Base-by-base conservation (phyloP, 805 yeast species). In the Myxozyma geophila region DNA sequence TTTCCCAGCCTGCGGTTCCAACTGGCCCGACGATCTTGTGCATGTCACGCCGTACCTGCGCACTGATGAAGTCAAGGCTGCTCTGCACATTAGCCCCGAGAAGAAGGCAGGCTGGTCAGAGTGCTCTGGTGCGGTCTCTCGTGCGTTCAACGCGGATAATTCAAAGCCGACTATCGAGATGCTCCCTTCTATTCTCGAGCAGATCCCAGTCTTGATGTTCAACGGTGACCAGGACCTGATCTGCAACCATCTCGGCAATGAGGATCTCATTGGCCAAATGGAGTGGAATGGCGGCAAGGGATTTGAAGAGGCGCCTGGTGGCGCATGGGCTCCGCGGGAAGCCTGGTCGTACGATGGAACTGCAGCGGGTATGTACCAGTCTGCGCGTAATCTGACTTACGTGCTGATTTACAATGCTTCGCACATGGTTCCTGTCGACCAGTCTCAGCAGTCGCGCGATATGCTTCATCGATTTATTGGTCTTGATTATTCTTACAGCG, bases 401-500 rank as follows among this genome's bases (percentile, higher is more conserved):
- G 85, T 89, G 39, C 84, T 85, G 62, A 84, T 93, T 1, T 83
- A 77, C 73, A 84, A 90, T 70, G 85, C 96, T 0, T 88, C 96
- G 2, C 98, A 95, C 73, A 93, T 95, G 98, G 95, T 92, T 33
- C 96, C 98, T 0, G 87, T 83, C 68, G 98, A 92, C 74, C 77
- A 84, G 58, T 89, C 95, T 1, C 84, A 81, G 52, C 81, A 83
- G 35, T 83, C 92, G 7, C 80, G 92, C 68, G 90, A 91, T 17
- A 76, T 92, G 64, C 77, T 92, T 47, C 92, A 90, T 50, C 67
- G 70, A 19, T 77, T 78, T 60, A 56, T 72, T 28, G 67, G 58
- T 13, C 51, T 66, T 13, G 67, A 66, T 46, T 66, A 63, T 39
- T 6, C 48, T 2, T 60, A 28, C 57, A 23, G 60, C 10, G 68